Conservation (phyloP, 2,329 filamentous ascomycete species). For the Xylaria sp. region DNA sequence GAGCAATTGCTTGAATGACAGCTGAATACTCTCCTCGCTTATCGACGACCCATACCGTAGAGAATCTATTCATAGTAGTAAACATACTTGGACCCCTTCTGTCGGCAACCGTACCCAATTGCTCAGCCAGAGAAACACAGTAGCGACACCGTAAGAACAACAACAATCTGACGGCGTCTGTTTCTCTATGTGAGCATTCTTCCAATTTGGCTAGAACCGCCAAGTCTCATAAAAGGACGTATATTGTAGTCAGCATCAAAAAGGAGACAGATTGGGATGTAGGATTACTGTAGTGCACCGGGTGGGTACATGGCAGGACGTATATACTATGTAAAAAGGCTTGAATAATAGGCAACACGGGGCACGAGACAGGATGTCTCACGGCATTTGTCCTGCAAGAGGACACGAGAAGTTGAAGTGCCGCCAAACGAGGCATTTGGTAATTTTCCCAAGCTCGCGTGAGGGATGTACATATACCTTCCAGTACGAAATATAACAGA, state of each 20-base stretch:
- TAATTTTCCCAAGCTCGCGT: background rate
- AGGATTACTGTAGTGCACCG: conserved; percentile 18
- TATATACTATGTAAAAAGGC: conserved; percentile 5
- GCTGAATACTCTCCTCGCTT: background rate
- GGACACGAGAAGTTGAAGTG: background rate
- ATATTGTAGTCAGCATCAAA: conserved; percentile 21
- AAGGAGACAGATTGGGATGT: conserved; percentile 5
- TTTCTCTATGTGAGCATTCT: background rate
- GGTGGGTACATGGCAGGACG: conserved; percentile 5
- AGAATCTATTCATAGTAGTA: conserved; percentile 1
- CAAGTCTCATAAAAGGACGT: conserved; percentile 14
- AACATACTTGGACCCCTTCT: background rate
- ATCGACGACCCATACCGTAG: background rate
- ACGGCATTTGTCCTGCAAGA: background rate
- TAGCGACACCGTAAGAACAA: background rate
- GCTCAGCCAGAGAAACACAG: background rate
- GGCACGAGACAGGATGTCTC: conserved; percentile 5
- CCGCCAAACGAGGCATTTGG: conserved; percentile 4
- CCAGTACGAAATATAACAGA: background rate
- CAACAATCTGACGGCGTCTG: conserved; percentile 2
- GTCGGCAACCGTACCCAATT: background rate
- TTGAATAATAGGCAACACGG: background rate
- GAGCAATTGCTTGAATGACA: background rate
- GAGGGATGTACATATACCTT: background rate
- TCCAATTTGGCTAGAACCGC: conserved; percentile 1